Conservation (phyloP, 2,329 filamentous ascomycete species). For the Verticillium klebahnii region DNA sequence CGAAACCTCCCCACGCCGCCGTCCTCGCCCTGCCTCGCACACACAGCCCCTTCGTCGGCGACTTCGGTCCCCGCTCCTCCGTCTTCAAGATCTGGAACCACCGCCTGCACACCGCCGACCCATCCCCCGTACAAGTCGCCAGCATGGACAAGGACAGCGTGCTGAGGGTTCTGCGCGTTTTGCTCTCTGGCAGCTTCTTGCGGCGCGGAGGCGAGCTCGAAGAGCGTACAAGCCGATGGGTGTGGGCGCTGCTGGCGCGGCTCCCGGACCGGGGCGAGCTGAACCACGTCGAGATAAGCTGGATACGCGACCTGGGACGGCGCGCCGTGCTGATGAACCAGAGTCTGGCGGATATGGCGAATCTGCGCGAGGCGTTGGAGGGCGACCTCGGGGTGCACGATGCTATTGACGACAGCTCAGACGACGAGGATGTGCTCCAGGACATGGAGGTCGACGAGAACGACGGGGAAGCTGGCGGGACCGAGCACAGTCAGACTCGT, state of each 20-base stretch:
- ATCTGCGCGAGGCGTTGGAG: constrained; percentile 36
- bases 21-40: constrained; percentile 48
- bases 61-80: constrained; percentile 45
- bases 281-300: constrained; percentile 68
- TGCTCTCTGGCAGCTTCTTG: constrained; percentile 61
- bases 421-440: constrained; percentile 31
- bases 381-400: constrained; percentile 37
- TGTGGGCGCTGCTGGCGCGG: constrained; percentile 76
- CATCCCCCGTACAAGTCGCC: constrained; percentile 54
- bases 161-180: constrained; percentile 61
- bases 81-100: constrained; percentile 48
- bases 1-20: constrained; percentile 45
- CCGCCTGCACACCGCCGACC: constrained; percentile 48
- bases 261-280: constrained; percentile 72
- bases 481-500: background rate
- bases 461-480: constrained; percentile 11
- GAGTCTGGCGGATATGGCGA: constrained; percentile 49
- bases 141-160: constrained; percentile 63
- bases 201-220: constrained; percentile 55
- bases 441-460: constrained; percentile 25
- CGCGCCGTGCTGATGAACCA: constrained; percentile 60
- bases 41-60: constrained; percentile 50
- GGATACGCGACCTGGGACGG: constrained; percentile 75
- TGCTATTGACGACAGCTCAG: constrained; percentile 39
- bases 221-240: constrained; percentile 71